These are phyloP conservation scores for Solanum tarapatanum DNA, from an alignment of 257 asterid genomes.

Conservation along the genomic window DNA sequence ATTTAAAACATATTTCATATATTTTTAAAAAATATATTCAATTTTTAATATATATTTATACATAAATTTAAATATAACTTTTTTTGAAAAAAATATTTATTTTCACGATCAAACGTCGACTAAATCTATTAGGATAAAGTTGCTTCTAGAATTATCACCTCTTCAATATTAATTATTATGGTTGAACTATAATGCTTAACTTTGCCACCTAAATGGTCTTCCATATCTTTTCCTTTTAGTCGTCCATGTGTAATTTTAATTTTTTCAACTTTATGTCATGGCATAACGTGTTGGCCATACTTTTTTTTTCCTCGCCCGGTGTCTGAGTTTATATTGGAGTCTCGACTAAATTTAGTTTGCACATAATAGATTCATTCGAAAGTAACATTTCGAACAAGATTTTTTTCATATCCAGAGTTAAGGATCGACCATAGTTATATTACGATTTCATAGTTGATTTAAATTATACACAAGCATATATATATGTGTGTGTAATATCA, in stretches of 20 bases:
- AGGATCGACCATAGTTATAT: neutral
- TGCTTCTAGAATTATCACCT: neutral
- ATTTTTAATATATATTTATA: too few species aligned
- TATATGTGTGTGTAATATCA: too few species aligned
- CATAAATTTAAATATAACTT: too few species aligned
- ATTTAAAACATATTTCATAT: too few species aligned
- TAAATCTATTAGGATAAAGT: neutral
- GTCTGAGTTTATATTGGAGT: too few species aligned
- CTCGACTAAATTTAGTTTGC: too few species aligned
- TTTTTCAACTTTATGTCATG: neutral
- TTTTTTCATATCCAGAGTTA: too few species aligned
- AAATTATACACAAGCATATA: neutral
- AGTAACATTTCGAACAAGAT: fast-evolving
- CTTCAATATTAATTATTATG: neutral
- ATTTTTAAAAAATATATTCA: too few species aligned
- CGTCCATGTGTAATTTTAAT: neutral
- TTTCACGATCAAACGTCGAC: neutral
- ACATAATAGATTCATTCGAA: too few species aligned
- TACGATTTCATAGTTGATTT: neutral
- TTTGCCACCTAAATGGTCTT: neutral
- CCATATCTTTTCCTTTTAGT: neutral
- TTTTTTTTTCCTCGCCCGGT: too few species aligned
- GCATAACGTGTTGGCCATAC: neutral
- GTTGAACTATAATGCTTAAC: neutral
- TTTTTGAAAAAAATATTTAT: too few species aligned